Base-by-base conservation (phyloP, 768 basidiomycete genomes). In the Lentinus brumalis region DNA sequence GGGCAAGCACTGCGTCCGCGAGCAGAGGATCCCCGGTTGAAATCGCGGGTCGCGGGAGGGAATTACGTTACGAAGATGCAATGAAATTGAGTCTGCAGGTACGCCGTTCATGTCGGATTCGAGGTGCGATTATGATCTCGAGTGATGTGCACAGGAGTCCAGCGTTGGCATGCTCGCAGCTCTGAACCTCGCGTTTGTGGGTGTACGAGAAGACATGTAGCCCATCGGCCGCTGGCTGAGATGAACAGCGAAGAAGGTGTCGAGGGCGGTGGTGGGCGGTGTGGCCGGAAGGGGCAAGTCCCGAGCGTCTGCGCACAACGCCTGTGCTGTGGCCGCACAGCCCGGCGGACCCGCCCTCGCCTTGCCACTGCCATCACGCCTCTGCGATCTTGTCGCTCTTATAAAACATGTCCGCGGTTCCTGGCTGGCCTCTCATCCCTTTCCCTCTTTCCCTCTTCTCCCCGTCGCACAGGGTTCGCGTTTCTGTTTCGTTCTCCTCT, bases 301-400 rank as follows among this genome's bases (percentile, higher is more conserved):
- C 31, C 31, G 40, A 53, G 60, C 53, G 50, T 29, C 49, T 56
- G 60, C 47, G 38, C 54, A 38, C 47, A 30, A 30, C 38, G 52
- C 53, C 49, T 55, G 59, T 46, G 59, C 59, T 49, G 21, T 50
- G 49, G n/a, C 49, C 54, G 59, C 53, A 60, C 59, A 60, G 59
- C 59, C 26, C 59, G 46, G 49, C 42, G 39, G 50, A 47, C 49
- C 40, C 16, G 53, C 14, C 15, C 14, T 18, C 51, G 15, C 21
- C 21, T 16, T 15, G 45, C 49, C 59, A 61, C 51, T 50, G 55
- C 60, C 55, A 56, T 61, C 44, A 57, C n/a, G 29, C 10, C 12
- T 16, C 44, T 35, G 38, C 12, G 10, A 38, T 30, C 45, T 21
- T 12, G 18, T 26, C 21, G 6, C n/a, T 16, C 30, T 1, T 18